Percentiles rank a stretch among this genome's conserved stretches.
Evolutionary conservation across 257 asterid genomes (phyloP).

Genomic region (Cynanchum wilfordii): DNA sequence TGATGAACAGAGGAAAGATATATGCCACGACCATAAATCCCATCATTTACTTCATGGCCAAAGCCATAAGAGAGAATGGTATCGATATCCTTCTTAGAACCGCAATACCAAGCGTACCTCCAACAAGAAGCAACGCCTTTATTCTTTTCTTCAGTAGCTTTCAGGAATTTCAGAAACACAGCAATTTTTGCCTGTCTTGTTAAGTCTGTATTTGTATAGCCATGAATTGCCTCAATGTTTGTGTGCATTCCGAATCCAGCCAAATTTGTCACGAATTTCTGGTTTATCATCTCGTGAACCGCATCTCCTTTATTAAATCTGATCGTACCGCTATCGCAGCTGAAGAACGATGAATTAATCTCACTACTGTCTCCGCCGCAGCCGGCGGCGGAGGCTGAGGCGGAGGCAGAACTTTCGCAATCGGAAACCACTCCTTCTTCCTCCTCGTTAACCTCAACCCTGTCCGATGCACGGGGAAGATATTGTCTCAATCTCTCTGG

Average conservation of each 20-base stretch:
- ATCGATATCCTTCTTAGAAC: conserved; percentile 22
- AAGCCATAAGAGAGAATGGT: conserved; percentile 25
- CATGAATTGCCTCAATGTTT: conserved; percentile 20
- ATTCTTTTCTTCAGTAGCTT: conserved; percentile 8
- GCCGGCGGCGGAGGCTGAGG: conserved; percentile 1
- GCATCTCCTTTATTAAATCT: conserved; percentile 8
- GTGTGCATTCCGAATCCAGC: conserved; percentile 8
- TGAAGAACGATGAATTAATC: neutral
- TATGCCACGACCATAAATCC: conserved; percentile 22
- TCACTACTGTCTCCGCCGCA: neutral
- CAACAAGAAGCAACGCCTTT: conserved; percentile 12
- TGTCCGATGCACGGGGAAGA: neutral
- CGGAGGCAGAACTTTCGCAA: conserved; percentile 12
- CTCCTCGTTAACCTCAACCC: neutral
- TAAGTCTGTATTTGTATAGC: neutral
- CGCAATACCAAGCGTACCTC: conserved; percentile 29
- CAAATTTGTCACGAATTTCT: conserved; percentile 11
- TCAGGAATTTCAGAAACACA: conserved; percentile 1
- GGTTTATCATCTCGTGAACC: neutral
- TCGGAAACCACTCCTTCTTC: conserved; percentile 16
- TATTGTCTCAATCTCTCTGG: neutral
- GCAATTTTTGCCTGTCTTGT: conserved; percentile 13
- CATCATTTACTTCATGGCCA: conserved; percentile 8
- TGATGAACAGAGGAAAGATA: conserved; percentile 17
- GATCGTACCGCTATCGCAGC: neutral